Evolutionary conservation across 441 rosid genomes (phyloP).

Genomic region (Gossypium lobatum): DNA sequence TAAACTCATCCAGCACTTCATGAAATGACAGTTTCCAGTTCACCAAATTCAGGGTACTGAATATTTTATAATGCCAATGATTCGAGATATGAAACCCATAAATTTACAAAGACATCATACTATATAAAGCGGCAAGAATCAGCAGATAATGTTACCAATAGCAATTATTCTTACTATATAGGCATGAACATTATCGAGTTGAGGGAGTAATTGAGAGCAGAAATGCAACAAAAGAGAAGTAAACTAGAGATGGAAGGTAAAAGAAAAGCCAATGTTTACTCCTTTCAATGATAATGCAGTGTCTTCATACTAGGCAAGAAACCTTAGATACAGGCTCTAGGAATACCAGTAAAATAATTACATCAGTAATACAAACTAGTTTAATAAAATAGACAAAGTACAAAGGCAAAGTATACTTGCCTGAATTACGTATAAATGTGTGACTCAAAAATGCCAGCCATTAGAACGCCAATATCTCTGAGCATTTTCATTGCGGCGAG

Average conservation of each 20-base stretch:
- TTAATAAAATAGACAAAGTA: neutral
- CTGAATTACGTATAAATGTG: neutral
- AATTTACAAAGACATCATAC: neutral
- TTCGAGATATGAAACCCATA: neutral
- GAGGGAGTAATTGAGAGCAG: neutral
- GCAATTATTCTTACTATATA: neutral
- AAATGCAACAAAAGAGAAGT: neutral
- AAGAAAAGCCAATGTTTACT: neutral
- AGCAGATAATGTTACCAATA: neutral
- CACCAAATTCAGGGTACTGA: neutral
- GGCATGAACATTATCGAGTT: neutral
- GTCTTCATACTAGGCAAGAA: neutral
- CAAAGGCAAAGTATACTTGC: neutral
- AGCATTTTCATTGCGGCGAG: conserved; percentile 67
- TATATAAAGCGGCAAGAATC: neutral
- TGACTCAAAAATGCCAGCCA: conserved; percentile 85
- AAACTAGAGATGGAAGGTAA: neutral
- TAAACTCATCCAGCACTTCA: neutral
- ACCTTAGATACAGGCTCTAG: neutral
- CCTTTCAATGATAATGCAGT: neutral
- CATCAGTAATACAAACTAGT: neutral
- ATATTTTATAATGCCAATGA: neutral
- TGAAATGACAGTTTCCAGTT: neutral
- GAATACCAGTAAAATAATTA: neutral
- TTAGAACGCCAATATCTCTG: conserved; percentile 67